Evolutionary conservation across 2,329 filamentous ascomycete genomes (phyloP), one percentile per base, ranked within the genome.

Genomic region (Colletotrichum nymphaeae): DNA sequence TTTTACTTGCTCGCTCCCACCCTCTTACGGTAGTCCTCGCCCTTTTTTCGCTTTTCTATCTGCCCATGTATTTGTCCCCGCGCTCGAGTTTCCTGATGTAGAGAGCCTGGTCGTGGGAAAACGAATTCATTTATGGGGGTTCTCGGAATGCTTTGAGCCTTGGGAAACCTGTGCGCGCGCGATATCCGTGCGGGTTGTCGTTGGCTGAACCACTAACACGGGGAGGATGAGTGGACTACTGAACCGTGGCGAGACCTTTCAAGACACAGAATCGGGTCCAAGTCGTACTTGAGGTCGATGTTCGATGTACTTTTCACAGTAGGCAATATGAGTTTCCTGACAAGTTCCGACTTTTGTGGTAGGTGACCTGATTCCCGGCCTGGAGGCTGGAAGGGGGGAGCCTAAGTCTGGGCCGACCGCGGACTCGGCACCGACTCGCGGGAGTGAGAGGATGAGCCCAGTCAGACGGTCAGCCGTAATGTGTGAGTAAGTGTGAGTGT

Each of bases 1-100:
- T 70, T 52, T 37, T 53, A 74, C 32, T 42, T 56, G 63, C 63
- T 56, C 32, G 49, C 63, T 74, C 64, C 75, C 71, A 72, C 74
- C 74, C 65, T 72, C 72, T 60, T 58, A 26, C 52, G 58, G 30
- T 9, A 30, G 30, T 30, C 30, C 30, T 30, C 30, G 30, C 30
- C 30, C 30, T 30, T 30, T 30, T 30, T 30, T 30, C 30, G 30
- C 30, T 9, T 30, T 30, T 30, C 30, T 30, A 30, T 30, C 30
- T 30, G 30, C 30, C 30, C 30, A 30, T 30, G 30, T 1, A 30
- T 42, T 32, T 14, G 14, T 28, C 53, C 58, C 65, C 46, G 49
- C 66, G 66, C 70, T 70, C 24, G 46, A 56, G 12, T 65, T 73
- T 55, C 70, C 67, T 58, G 32, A 60, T 73, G 8, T 26, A 70